phyloP scores from a whole-genome alignment of 371 early-diverging fungal species.

The Vairimorpha ceranae region DNA sequence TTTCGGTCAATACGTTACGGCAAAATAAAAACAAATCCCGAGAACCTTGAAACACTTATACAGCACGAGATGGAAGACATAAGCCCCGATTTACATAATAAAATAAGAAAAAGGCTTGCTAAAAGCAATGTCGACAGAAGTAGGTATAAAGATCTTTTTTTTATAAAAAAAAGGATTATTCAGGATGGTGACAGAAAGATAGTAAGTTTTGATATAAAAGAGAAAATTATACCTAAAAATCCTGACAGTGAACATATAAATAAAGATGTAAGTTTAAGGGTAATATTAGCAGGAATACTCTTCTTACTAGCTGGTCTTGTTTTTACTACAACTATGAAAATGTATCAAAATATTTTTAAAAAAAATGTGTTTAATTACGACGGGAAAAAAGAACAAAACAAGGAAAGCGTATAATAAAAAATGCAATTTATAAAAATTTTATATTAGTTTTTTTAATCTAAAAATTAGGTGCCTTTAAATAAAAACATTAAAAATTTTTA shows the following conservation, averaged over 20 bases:
- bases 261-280: conserved; percentile 33
- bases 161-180: conserved; percentile 54
- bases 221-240: conserved; percentile 51
- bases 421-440: no score
- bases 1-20: conserved; percentile 24
- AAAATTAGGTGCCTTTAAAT: no score
- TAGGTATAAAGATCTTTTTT: conserved; percentile 55
- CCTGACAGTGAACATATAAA: background rate
- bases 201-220: conserved; percentile 52
- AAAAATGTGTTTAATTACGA: conserved; percentile 31
- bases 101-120: conserved; percentile 35
- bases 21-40: conserved; percentile 37
- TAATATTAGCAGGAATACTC: conserved; percentile 38
- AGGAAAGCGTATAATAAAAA: no score
- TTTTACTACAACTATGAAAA: conserved; percentile 57
- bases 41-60: conserved; percentile 31
- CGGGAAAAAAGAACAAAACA: conserved; percentile 2
- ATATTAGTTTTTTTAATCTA: no score
- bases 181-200: conserved; percentile 49
- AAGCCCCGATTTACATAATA: conserved; percentile 48
- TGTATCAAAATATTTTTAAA: conserved; percentile 44
- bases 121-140: conserved; percentile 34
- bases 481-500: no score
- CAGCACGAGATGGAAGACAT: conserved; percentile 52
- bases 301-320: conserved; percentile 53